A percentile compares a stretch with the other conserved stretches of the same genome.
These are phyloP conservation scores for Limonium bicolor DNA, from an alignment of 148 eudicot genomes.

Conservation along the genomic window DNA sequence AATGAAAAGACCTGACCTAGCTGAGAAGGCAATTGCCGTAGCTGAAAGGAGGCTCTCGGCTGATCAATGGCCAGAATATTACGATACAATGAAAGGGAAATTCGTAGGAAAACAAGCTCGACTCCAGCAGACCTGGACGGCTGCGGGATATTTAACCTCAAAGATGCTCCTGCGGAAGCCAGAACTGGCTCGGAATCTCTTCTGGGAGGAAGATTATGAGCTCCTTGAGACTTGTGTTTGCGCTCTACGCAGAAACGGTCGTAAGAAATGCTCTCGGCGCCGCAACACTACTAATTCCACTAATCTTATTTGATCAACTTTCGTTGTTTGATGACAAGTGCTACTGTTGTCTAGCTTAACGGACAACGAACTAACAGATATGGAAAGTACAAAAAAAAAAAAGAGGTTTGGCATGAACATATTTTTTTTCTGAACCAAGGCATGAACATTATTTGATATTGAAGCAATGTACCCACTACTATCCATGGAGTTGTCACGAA, in stretches of 20 bases:
- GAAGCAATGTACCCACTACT: too few species aligned
- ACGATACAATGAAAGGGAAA: slow-evolving; percentile 55
- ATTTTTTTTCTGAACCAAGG: too few species aligned
- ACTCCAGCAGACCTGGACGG: slow-evolving; percentile 77
- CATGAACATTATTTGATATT: too few species aligned
- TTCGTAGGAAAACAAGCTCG: slow-evolving; percentile 83
- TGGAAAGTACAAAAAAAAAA: too few species aligned
- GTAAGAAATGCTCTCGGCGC: slow-evolving; percentile 60
- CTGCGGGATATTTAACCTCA: slow-evolving; percentile 70
- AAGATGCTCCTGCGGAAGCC: slow-evolving; percentile 65
- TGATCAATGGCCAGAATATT: slow-evolving; percentile 89
- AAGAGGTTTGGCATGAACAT: too few species aligned
- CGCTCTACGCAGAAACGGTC: slow-evolving; percentile 40
- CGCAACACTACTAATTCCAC: too few species aligned
- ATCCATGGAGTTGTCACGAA: too few species aligned
- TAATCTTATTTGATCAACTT: too few species aligned
- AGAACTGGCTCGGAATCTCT: slow-evolving; percentile 44
- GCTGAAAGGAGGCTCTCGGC: slow-evolving; percentile 63
- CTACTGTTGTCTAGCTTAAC: too few species aligned
- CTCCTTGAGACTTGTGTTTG: slow-evolving; percentile 83
- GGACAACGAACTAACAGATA: too few species aligned
- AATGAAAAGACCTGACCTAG: slow-evolving; percentile 70
- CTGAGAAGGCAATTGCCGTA: slow-evolving; percentile 48
- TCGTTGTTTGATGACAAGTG: too few species aligned
- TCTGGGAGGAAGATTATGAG: slow-evolving; percentile 73